A percentile compares a stretch with the other conserved stretches of the same genome.
Conservation (phyloP, 179 eudicot species). For the Drosera spatulata region DNA sequence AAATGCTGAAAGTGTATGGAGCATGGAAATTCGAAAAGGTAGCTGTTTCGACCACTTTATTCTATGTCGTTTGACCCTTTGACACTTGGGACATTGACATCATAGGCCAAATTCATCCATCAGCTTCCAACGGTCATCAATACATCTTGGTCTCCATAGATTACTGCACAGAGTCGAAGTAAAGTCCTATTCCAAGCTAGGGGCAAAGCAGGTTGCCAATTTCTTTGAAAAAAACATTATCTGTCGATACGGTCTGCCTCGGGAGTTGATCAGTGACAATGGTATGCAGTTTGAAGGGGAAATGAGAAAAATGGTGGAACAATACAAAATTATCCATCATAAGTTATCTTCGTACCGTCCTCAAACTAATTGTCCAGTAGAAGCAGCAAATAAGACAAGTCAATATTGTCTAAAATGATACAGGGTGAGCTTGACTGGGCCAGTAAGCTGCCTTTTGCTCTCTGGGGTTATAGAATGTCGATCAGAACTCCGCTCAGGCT, state of each 20-base stretch:
- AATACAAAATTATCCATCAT: not conserved
- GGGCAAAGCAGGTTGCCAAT: not conserved
- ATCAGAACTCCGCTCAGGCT: not conserved
- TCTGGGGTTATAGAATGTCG: constrained; percentile 2
- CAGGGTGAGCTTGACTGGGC: constrained; percentile 3
- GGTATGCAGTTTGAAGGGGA: not conserved
- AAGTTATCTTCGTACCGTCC: not conserved
- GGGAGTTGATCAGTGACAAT: not conserved
- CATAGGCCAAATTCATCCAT: not conserved
- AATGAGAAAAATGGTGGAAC: too few relatives aligned
- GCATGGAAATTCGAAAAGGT: not conserved
- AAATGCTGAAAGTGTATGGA: not conserved
- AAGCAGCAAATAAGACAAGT: constrained; percentile 6
- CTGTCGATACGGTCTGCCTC: not conserved
- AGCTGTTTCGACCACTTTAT: not conserved
- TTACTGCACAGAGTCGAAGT: not conserved
- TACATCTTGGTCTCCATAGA: not conserved
- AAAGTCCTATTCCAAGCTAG: not conserved
- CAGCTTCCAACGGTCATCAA: not conserved
- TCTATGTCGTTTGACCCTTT: not conserved
- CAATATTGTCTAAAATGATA: not conserved
- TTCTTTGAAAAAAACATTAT: constrained; percentile 1
- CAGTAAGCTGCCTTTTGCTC: not conserved
- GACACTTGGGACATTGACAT: constrained; percentile 4
- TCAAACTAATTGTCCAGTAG: not conserved